Evolutionary conservation across 2,329 filamentous ascomycete species (phyloP).

Genomic region (Trichophyton mentagrophytes): DNA sequence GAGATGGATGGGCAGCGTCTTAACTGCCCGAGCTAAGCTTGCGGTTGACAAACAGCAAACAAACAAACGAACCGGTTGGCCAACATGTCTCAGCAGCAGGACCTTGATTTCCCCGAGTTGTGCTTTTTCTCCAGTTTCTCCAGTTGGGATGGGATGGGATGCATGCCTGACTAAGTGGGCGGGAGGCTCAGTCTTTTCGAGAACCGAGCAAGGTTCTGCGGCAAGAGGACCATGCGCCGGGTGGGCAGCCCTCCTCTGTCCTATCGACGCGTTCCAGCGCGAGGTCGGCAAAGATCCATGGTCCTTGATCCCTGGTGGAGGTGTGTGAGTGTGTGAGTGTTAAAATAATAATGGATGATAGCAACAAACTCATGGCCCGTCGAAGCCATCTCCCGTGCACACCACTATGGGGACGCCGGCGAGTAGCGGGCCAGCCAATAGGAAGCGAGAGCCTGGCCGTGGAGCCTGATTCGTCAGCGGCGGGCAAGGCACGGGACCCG

Average conservation of each 20-base stretch:
- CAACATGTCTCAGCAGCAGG: neutral
- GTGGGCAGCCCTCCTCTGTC: neutral
- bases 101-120: neutral
- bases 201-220: neutral
- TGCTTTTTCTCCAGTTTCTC: neutral
- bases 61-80: neutral
- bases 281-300: neutral
- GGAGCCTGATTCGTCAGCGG: constrained; percentile 9
- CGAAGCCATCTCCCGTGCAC: constrained; percentile 1
- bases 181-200: neutral
- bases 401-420: neutral
- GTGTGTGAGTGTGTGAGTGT: too few species aligned
- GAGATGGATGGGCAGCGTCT: neutral
- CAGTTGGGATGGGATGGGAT: neutral
- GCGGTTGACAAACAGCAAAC: neutral
- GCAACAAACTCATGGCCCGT: neutral
- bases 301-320: neutral
- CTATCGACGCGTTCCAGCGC: neutral
- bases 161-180: neutral
- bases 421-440: constrained; percentile 2
- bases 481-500: constrained; percentile 11
- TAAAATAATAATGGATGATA: too few species aligned
- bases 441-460: neutral
- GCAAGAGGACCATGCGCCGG: neutral
- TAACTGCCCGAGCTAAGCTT: neutral